phyloP scores from a whole-genome alignment of 257 asterid species.

The Solanum sejunctum region DNA sequence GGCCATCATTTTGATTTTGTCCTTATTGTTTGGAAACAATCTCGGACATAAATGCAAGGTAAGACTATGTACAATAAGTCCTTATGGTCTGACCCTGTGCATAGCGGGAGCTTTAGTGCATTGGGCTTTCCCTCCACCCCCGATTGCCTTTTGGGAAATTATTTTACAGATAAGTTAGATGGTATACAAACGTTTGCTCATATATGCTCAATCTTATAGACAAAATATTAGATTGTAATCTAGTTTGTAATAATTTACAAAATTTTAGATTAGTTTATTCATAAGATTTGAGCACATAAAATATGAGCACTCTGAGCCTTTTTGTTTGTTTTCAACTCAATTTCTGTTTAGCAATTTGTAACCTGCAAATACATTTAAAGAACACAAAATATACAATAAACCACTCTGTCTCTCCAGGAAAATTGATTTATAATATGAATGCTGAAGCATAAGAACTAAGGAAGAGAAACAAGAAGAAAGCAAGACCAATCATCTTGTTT shows the following conservation, averaged over 20 bases:
- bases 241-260: background rate
- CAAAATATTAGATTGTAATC: background rate
- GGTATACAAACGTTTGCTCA: background rate
- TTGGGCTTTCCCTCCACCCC: no score
- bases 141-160: background rate
- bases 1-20: background rate
- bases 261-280: background rate
- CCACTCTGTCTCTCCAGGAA: background rate
- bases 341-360: background rate
- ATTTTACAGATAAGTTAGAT: background rate
- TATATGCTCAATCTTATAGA: background rate
- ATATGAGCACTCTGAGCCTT: background rate
- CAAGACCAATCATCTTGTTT: conserved; percentile 10
- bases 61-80: no score
- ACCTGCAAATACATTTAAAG: background rate
- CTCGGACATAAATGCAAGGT: no score
- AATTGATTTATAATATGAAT: background rate
- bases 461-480: conserved; percentile 8
- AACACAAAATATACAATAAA: background rate
- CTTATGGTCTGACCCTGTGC: no score
- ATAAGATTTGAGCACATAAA: no score
- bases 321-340: background rate
- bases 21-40: no score
- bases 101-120: no score
- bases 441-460: conserved; percentile 23